A percentile compares a stretch with the other conserved stretches of the same genome.
These are phyloP conservation scores for Selaginella tamariscina DNA, from an alignment of 75 land plant species.

Conservation along the genomic window DNA sequence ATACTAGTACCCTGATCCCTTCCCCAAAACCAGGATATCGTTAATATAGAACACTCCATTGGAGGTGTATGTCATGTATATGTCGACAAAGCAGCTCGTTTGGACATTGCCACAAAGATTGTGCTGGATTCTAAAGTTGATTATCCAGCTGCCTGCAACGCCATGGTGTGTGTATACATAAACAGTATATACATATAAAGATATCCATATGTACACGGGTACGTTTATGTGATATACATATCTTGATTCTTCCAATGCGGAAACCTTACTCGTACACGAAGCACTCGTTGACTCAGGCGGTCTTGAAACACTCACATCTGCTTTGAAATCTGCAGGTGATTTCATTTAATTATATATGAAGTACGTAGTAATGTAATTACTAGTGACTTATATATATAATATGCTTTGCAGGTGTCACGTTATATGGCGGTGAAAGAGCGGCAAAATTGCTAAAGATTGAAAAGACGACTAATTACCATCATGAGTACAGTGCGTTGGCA, in stretches of 20 bases:
- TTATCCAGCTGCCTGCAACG: conserved; percentile 98
- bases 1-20: too few species aligned
- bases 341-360: conserved; percentile 1
- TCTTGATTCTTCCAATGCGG: conserved; percentile 28
- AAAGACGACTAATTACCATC: conserved; percentile 48
- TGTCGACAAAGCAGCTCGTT: conserved; percentile 67
- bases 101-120: conserved; percentile 65
- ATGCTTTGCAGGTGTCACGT: conserved; percentile 52
- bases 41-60: conserved; percentile 9
- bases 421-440: conserved; percentile 72
- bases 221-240: too few species aligned
- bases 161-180: conserved; percentile 48
- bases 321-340: conserved; percentile 51
- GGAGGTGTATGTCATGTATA: conserved; percentile 98
- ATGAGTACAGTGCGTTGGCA: conserved; percentile 69
- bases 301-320: conserved; percentile 42
- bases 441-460: conserved; percentile 41
- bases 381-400: too few species aligned
- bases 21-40: too few species aligned
- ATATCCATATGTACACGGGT: too few species aligned
- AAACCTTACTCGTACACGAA: conserved; percentile 88
- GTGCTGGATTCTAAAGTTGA: conserved; percentile 84
- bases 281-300: conserved; percentile 39
- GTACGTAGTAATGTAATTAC: background rate
- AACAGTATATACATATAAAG: conserved; percentile 3